Percentiles rank a stretch among this genome's conserved stretches.
Evolutionary conservation across 768 basidiomycete species (phyloP).

Genomic region (Amanita molliuscula): DNA sequence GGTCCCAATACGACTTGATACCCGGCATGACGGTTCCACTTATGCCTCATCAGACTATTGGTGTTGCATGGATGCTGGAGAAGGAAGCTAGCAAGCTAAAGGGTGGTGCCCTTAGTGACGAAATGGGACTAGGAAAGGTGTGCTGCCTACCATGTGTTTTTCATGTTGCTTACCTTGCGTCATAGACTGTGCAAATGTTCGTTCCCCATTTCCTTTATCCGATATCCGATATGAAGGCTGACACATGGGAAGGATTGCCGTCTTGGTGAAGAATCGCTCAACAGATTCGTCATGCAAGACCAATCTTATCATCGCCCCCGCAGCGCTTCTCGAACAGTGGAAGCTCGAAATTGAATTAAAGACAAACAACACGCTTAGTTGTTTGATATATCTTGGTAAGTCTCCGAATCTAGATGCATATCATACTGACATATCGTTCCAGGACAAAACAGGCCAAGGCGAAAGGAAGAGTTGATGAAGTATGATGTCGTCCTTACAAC

Average conservation of each 20-base stretch:
- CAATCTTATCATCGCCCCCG: slow-evolving; percentile 57
- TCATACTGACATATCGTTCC: slow-evolving; percentile 1
- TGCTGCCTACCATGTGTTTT: slow-evolving; percentile 7
- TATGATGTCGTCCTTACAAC: slow-evolving; percentile 60
- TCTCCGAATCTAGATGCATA: neutral
- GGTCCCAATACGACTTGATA: slow-evolving; percentile 33
- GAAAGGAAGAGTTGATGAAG: slow-evolving; percentile 34
- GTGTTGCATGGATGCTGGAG: slow-evolving; percentile 52
- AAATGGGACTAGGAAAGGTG: slow-evolving; percentile 56
- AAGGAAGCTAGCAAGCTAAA: slow-evolving; percentile 29
- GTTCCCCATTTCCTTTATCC: slow-evolving; percentile 2
- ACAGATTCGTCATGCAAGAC: slow-evolving; percentile 42
- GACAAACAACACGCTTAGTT: slow-evolving; percentile 35
- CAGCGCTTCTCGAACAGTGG: slow-evolving; percentile 62
- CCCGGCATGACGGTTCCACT: slow-evolving; percentile 51
- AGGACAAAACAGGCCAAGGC: slow-evolving; percentile 39
- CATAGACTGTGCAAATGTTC: slow-evolving; percentile 40
- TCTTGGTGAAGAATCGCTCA: slow-evolving; percentile 44
- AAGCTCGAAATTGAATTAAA: slow-evolving; percentile 48
- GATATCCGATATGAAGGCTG: neutral
- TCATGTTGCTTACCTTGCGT: neutral
- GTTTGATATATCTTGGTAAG: slow-evolving; percentile 55
- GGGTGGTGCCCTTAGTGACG: slow-evolving; percentile 42
- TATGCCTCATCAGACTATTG: slow-evolving; percentile 63
- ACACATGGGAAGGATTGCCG: slow-evolving; percentile 37